phyloP scores from a whole-genome alignment of 441 rosid genomes.

The Adansonia madagascariensis region DNA sequence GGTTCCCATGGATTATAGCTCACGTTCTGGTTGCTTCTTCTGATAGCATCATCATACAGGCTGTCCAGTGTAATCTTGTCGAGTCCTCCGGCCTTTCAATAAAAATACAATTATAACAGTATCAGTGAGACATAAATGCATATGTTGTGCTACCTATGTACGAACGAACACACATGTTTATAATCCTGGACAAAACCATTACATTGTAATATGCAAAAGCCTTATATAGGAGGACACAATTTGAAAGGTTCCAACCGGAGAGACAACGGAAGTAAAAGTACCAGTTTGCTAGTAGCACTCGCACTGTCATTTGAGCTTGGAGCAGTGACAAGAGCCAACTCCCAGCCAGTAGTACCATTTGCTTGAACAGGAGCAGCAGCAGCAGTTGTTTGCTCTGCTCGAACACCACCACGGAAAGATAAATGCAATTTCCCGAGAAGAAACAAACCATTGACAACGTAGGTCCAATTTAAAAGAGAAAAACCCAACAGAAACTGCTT shows the following conservation, averaged over 20 bases:
- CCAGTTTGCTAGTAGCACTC: constrained; percentile 62
- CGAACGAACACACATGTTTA: not conserved
- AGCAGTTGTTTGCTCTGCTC: constrained; percentile 56
- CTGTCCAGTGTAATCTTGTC: constrained; percentile 94
- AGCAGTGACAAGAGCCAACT: constrained; percentile 71
- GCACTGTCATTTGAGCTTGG: constrained; percentile 68
- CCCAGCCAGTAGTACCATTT: constrained; percentile 69
- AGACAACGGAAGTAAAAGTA: constrained; percentile 28
- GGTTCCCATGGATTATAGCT: constrained; percentile 92
- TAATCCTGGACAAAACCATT: constrained; percentile 1
- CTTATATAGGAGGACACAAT: too few species aligned
- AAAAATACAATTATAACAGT: constrained; percentile 12
- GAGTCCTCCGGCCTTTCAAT: constrained; percentile 80
- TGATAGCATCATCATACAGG: constrained; percentile 91
- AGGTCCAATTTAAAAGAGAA: not conserved
- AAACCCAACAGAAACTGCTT: not conserved
- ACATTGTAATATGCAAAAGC: not conserved
- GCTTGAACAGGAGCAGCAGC: constrained; percentile 44
- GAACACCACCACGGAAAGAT: constrained; percentile 30
- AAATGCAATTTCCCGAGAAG: not conserved
- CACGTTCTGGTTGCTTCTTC: constrained; percentile 70
- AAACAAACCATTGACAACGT: not conserved
- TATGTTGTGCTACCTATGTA: not conserved
- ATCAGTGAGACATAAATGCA: constrained; percentile 18
- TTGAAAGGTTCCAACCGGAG: not conserved